Evolutionary conservation across 2,329 filamentous ascomycete species (phyloP), one percentile per base, ranked within the genome.

Genomic region (Cladosporium sp.): DNA sequence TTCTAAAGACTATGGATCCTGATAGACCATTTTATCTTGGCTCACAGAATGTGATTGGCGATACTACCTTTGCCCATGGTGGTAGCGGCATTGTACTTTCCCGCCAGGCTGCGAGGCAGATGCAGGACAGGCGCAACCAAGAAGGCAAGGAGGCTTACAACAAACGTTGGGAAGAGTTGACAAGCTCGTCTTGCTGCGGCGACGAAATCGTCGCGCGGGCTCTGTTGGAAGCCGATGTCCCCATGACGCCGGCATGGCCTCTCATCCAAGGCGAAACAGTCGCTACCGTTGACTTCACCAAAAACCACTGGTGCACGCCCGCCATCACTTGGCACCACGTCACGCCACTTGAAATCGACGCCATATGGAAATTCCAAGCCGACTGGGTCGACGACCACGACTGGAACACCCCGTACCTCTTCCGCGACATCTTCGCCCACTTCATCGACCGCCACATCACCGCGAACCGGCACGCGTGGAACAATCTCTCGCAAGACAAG

Each of bases 131-230:
- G 27, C 75, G 75, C 47, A 62, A 66, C 2, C 58, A 64, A 9
- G 69, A 73, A 47, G 64, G 74, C 4, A 61, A 70, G 34, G 59
- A 59, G 17, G 42, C 50, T 24, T 68, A 66, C 51, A 65, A 68
- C 47, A 54, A 54, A 40, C 51, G 54, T 13, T 79, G 74, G 69
- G 67, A 74, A 49, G 64, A 71, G 22, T 51, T 70, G 22, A 66
- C 77, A 15, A 64, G 64, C 32, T 57, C 67, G 7, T 77, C 81
- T 51, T 80, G 75, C 60, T 80, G 77, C 51, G 78, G 78, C n/a
- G 77, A 80, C 51, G 76, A 73, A 36, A 70, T 80, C 7, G 58
- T 80, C 9, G 77, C 77, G 1, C 76, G 71, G 63, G 73, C 71
- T 4, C 60, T 80, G 47, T 68, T 68, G 53, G 68, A 74, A 29